These are phyloP conservation scores for Chlamydomonas sphaeroides DNA, from an alignment of 139 green algal genomes.

Conservation along the genomic window DNA sequence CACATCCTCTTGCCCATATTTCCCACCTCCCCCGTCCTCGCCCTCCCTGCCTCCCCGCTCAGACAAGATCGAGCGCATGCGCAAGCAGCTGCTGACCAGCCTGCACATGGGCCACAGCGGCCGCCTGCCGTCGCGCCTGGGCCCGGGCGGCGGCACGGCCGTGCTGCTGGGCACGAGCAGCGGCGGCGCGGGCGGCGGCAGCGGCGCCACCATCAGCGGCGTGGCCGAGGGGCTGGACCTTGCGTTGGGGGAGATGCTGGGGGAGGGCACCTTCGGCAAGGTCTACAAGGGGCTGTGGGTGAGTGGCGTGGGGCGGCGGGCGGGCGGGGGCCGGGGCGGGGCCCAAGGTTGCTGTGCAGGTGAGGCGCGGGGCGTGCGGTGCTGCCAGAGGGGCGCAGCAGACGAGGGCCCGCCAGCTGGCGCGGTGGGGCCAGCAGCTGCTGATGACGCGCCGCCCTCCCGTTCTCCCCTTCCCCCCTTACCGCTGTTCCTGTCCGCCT, in stretches of 20 bases:
- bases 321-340: not conserved
- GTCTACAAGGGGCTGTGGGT: conserved; percentile 11
- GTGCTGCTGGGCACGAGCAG: not conserved
- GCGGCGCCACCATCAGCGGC: not conserved
- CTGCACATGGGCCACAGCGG: not conserved
- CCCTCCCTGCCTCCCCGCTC: not conserved
- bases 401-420: no score
- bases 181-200: not conserved
- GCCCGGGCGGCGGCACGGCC: not conserved
- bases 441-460: no score
- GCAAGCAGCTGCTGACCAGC: conserved; percentile 10
- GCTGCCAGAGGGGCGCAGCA: no score
- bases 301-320: not conserved
- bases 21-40: no score
- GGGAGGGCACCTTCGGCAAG: conserved; percentile 53
- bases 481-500: no score
- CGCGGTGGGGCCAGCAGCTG: no score
- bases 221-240: not conserved
- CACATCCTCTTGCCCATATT: no score
- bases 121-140: not conserved
- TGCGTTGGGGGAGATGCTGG: conserved; percentile 42
- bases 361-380: no score
- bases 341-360: no score
- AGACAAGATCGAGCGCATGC: conserved; percentile 36
- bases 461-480: no score